phyloP scores from a whole-genome alignment of 2,329 filamentous ascomycete species.

The Talaromyces sp. region DNA sequence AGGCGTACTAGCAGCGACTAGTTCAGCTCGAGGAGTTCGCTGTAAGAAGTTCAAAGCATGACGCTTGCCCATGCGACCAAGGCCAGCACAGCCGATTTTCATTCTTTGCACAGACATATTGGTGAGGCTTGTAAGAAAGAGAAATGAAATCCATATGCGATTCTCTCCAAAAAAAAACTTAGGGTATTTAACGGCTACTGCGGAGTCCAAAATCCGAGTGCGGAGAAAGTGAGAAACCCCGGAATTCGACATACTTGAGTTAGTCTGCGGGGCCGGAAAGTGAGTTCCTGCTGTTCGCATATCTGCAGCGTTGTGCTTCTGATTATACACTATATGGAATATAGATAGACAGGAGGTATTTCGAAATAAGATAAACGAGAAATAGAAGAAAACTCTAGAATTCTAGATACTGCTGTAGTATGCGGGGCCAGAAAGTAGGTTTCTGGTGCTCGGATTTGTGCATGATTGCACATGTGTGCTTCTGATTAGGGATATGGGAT shows the following conservation, averaged over 20 bases:
- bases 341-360: background rate
- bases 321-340: too few relatives aligned
- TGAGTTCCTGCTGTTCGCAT: conserved; percentile 19
- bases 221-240: conserved; percentile 8
- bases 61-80: conserved; percentile 55
- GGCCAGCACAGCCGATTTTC: conserved; percentile 52
- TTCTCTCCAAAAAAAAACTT: background rate
- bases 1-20: conserved; percentile 54
- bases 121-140: background rate
- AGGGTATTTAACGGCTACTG: conserved; percentile 9
- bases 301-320: too few relatives aligned
- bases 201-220: conserved; percentile 24
- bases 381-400: too few relatives aligned
- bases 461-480: too few relatives aligned
- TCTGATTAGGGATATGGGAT: background rate
- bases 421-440: too few relatives aligned
- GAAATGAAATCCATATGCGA: background rate
- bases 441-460: too few relatives aligned
- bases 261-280: conserved; percentile 23
- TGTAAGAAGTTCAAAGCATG: conserved; percentile 55
- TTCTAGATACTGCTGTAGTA: too few relatives aligned
- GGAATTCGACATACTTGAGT: background rate
- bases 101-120: conserved; percentile 37
- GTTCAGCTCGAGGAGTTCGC: conserved; percentile 51
- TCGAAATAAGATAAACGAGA: background rate